Conservation (phyloP, 768 basidiomycete species). For the Ramaria sp. region DNA sequence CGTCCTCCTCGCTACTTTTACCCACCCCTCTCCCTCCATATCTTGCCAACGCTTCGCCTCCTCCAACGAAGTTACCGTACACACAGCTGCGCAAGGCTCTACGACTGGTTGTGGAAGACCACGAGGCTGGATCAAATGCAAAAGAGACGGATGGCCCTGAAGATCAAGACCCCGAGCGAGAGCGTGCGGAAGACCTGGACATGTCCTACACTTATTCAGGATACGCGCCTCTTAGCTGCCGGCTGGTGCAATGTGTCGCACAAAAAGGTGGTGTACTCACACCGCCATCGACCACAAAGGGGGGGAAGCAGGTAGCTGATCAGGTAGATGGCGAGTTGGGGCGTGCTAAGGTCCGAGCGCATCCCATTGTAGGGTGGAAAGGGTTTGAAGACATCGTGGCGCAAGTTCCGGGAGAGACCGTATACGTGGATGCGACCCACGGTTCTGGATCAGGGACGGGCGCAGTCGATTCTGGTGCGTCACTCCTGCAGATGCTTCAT, state of each 20-base stretch:
- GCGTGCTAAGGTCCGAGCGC: constrained; percentile 54
- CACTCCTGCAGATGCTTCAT: background rate
- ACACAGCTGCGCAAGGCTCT: constrained; percentile 66
- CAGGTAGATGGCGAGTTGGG: constrained; percentile 26
- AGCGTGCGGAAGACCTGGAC: constrained; percentile 44
- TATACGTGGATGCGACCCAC: constrained; percentile 44
- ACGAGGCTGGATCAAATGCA: constrained; percentile 30
- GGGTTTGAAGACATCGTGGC: constrained; percentile 88
- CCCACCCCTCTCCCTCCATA: constrained; percentile 54
- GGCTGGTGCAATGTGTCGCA: constrained; percentile 86
- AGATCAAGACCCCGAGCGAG: constrained; percentile 1
- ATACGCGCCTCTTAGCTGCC: constrained; percentile 86
- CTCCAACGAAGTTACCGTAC: constrained; percentile 59
- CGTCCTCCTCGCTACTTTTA: constrained; percentile 32
- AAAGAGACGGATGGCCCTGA: constrained; percentile 61
- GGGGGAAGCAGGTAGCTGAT: background rate
- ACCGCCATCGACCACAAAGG: constrained; percentile 14
- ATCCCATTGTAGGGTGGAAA: constrained; percentile 93
- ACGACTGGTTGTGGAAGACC: constrained; percentile 85
- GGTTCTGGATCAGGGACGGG: background rate
- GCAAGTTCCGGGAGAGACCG: constrained; percentile 73
- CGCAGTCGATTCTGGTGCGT: background rate
- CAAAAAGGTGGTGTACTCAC: constrained; percentile 79
- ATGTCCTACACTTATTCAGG: constrained; percentile 96
- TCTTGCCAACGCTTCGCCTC: constrained; percentile 26